Evolutionary conservation across 2,329 filamentous ascomycete species (phyloP), one percentile per base, ranked within the genome.

Genomic region (Colletotrichum karsti): DNA sequence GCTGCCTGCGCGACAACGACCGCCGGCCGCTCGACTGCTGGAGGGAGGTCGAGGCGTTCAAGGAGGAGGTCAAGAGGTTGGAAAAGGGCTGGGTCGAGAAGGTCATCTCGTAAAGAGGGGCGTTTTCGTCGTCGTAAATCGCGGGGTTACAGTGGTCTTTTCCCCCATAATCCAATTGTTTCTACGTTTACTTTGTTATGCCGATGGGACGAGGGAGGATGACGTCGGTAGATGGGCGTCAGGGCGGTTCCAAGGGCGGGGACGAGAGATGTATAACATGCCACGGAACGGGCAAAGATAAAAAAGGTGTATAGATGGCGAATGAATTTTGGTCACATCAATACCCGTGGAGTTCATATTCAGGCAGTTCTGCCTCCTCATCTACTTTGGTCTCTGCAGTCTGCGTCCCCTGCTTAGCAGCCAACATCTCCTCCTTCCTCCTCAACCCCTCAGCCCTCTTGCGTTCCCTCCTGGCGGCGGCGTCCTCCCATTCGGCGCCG

Each of bases 1-100:
- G 88, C 74, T 98, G 95, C 79, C 84, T 98, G 84, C 86, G 92
- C 70, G 87, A 91, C 76, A 91, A 98, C 79, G 95, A 98, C 81
- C 87, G 94, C 71, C 88, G 94, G 79, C 95, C 95, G 78, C 84
- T 98, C 77, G 93, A 98, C 84, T 98, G 95, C 87, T 98, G 93
- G 92, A 88, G 91, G 81, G 94, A 98, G 87, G 94, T 98, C 24
- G 92, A 97, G 83, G 86, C 85, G 20, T 98, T 98, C 81, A 97
- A 95, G 88, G 87, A 88, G 74, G 93, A 97, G 85, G 95, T 98
- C 56, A 90, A 92, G 73, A 90, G 89, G 83, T 80, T 98, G 81
- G 95, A 98, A 88, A 91, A 90, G 81, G 86, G 86, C 26, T 98
- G 97, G 89, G 93, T 98, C 37, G 92, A 97, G 77, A 93, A 91